Conservation (phyloP, 441 rosid species). For the Arabidopsis hybrid region DNA sequence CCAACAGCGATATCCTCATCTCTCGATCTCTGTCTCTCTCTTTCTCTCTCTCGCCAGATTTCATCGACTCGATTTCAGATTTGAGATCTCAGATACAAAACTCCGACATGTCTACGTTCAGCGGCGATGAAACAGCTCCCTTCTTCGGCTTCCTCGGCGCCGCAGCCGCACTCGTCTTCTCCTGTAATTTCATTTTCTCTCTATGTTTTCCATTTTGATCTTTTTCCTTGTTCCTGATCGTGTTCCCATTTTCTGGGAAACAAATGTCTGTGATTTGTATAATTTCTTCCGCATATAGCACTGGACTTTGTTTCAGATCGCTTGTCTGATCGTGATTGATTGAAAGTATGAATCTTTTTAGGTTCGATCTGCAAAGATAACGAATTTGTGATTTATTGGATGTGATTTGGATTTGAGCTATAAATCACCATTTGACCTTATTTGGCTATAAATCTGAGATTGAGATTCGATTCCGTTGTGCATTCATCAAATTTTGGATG, state of each 20-base stretch:
- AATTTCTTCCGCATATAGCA: neutral
- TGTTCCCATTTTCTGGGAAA: conserved; percentile 8
- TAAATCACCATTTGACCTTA: neutral
- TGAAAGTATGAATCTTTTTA: neutral
- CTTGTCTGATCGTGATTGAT: conserved; percentile 29
- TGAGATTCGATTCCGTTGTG: neutral
- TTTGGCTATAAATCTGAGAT: conserved; percentile 3
- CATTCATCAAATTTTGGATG: neutral
- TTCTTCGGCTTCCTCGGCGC: conserved; percentile 75
- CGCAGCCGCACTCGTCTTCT: conserved; percentile 76
- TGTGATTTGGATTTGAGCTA: conserved; percentile 13
- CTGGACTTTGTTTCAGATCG: conserved; percentile 13
- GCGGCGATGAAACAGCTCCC: conserved; percentile 83
- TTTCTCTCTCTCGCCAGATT: conserved; percentile 41
- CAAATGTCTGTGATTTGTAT: conserved; percentile 2
- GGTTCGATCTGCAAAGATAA: neutral
- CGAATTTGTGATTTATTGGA: neutral
- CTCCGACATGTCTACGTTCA: conserved; percentile 56
- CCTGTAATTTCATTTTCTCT: conserved; percentile 51
- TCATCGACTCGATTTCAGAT: conserved; percentile 42
- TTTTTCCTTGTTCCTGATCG: conserved; percentile 6
- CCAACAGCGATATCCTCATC: conserved; percentile 25
- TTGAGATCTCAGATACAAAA: conserved; percentile 39
- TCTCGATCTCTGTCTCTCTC: conserved; percentile 7
- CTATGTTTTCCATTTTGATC: neutral